Conservation (phyloP, 164 flowering plant species). For the Sedum album region DNA sequence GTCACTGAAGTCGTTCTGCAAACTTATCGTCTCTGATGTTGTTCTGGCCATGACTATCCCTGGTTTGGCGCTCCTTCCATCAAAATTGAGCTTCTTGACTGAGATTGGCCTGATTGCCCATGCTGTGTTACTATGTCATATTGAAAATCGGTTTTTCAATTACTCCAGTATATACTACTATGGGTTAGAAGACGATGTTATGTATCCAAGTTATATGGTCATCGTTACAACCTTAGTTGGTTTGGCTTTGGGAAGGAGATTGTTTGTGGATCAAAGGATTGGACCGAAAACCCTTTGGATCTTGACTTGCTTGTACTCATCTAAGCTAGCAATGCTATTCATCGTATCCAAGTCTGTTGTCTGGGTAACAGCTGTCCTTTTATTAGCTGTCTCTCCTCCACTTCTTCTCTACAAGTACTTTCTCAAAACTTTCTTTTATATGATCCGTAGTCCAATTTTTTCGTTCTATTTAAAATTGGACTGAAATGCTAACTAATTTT, state of each 20-base stretch:
- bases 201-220: constrained; percentile 98
- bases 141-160: constrained; percentile 75
- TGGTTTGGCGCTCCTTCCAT: constrained; percentile 79
- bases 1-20: constrained; percentile 85
- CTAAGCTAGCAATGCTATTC: constrained; percentile 84
- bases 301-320: constrained; percentile 68
- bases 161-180: constrained; percentile 72
- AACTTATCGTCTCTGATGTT: constrained; percentile 66
- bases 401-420: constrained; percentile 90
- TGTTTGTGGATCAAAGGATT: constrained; percentile 65
- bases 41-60: constrained; percentile 83
- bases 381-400: constrained; percentile 88
- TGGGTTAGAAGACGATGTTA: constrained; percentile 87
- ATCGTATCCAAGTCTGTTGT: constrained; percentile 72
- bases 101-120: constrained; percentile 76
- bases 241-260: constrained; percentile 73
- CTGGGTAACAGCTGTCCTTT: constrained; percentile 76
- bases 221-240: constrained; percentile 72
- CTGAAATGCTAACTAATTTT: not conserved
- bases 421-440: constrained; percentile 3
- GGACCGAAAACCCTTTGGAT: constrained; percentile 83
- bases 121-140: constrained; percentile 68
- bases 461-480: not conserved
- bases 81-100: constrained; percentile 52
- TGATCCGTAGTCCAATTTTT: not conserved